Evolutionary conservation across 345 rosid species (phyloP).

Genomic region (Hirschfeldia incana): DNA sequence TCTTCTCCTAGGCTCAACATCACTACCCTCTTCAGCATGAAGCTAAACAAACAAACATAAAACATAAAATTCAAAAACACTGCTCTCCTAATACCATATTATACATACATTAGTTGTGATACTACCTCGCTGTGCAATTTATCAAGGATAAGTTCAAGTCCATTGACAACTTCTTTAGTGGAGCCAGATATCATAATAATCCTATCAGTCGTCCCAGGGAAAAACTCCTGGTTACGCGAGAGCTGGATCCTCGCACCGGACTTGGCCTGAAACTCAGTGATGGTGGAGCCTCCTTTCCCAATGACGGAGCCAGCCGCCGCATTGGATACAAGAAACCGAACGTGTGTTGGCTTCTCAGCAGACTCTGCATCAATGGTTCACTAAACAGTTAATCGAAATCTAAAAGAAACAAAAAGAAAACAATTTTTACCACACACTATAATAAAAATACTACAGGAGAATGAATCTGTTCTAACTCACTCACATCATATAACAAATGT

Average conservation of each 20-base stretch:
- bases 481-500: too few species aligned
- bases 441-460: too few species aligned
- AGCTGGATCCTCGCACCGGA: slow-evolving; percentile 96
- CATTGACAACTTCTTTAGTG: slow-evolving; percentile 74
- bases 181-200: slow-evolving; percentile 84
- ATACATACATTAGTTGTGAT: neutral
- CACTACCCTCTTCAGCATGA: slow-evolving; percentile 71
- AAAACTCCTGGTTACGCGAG: slow-evolving; percentile 89
- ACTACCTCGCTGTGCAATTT: slow-evolving; percentile 88
- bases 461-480: too few species aligned
- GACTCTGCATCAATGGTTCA: slow-evolving; percentile 36
- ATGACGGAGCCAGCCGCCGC: slow-evolving; percentile 98
- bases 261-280: slow-evolving; percentile 90
- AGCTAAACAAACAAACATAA: slow-evolving; percentile 45
- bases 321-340: slow-evolving; percentile 93
- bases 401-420: too few species aligned
- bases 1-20: slow-evolving; percentile 79
- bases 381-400: too few species aligned
- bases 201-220: slow-evolving; percentile 94
- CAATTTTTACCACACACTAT: too few species aligned
- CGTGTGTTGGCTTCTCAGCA: slow-evolving; percentile 76
- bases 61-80: neutral
- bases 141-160: slow-evolving; percentile 77
- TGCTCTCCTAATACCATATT: slow-evolving; percentile 7
- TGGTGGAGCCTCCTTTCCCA: slow-evolving; percentile 97